These are phyloP conservation scores for Cadophora malorum DNA, from an alignment of 2,329 filamentous ascomycete species.

Conservation along the genomic window DNA sequence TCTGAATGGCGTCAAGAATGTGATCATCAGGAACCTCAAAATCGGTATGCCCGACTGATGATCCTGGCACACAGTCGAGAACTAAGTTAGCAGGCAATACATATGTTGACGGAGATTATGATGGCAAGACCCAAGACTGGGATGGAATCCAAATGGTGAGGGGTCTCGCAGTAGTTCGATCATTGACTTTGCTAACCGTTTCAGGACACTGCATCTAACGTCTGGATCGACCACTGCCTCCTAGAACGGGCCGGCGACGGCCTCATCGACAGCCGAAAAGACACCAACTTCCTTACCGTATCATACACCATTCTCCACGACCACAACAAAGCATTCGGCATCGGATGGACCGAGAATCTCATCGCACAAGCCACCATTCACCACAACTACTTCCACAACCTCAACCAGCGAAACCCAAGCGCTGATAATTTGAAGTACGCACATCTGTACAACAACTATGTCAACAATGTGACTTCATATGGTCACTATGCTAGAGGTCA, in stretches of 20 bases:
- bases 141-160: background rate
- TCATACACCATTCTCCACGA: background rate
- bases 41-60: background rate
- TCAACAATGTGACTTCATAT: background rate
- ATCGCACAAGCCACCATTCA: slow-evolving; percentile 2
- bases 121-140: background rate
- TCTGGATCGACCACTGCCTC: slow-evolving; percentile 1
- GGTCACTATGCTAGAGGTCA: background rate
- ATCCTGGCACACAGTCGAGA: background rate
- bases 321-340: slow-evolving; percentile 13
- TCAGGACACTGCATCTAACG: slow-evolving; percentile 2
- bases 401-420: background rate
- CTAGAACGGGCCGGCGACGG: background rate
- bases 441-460: slow-evolving; percentile 6
- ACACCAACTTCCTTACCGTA: background rate
- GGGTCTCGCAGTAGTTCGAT: background rate
- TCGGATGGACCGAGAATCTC: slow-evolving; percentile 1
- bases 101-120: background rate
- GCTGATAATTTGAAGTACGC: background rate
- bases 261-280: slow-evolving; percentile 5
- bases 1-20: background rate
- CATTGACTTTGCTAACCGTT: background rate
- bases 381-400: slow-evolving; percentile 1
- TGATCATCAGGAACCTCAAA: slow-evolving; percentile 2
- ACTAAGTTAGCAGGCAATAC: background rate